Percentiles rank a stretch among this genome's conserved stretches.
Conservation (phyloP, 2,329 filamentous ascomycete genomes). For the Madurella mycetomatis region DNA sequence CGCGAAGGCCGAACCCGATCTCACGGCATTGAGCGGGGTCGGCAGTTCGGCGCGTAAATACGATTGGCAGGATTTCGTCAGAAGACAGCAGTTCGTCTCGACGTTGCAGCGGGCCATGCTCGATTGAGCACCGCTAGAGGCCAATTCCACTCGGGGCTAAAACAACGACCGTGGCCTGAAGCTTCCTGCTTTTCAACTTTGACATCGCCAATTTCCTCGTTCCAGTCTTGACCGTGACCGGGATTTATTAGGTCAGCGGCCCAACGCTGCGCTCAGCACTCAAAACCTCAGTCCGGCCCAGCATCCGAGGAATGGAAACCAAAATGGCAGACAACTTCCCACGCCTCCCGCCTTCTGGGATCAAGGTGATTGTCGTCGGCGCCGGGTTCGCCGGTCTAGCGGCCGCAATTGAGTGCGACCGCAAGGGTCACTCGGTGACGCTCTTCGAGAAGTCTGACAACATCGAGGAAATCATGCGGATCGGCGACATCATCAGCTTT, state of each 20-base stretch:
- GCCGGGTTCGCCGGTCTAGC: slow-evolving; percentile 56
- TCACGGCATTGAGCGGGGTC: slow-evolving; percentile 9
- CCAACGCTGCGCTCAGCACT: too few relatives aligned
- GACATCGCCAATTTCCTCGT: too few relatives aligned
- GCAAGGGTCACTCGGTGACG: slow-evolving; percentile 48
- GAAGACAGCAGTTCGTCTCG: background rate
- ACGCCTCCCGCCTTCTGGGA: slow-evolving; percentile 34
- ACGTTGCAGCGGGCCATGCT: background rate
- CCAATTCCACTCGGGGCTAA: slow-evolving; percentile 7
- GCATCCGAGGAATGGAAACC: background rate
- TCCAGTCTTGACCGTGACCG: too few relatives aligned
- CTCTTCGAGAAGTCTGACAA: slow-evolving; percentile 41
- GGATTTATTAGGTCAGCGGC: too few relatives aligned
- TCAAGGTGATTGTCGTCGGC: slow-evolving; percentile 46
- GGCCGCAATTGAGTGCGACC: slow-evolving; percentile 55
- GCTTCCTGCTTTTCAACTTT: background rate
- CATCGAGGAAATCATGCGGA: slow-evolving; percentile 40
- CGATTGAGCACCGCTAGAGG: background rate
- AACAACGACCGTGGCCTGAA: slow-evolving; percentile 13
- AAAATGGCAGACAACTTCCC: slow-evolving; percentile 23
- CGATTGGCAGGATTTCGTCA: slow-evolving; percentile 8
- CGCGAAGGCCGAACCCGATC: background rate
- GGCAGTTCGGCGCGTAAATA: slow-evolving; percentile 19
- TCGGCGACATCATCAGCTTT: slow-evolving; percentile 54
- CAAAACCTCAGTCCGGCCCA: too few relatives aligned